Evolutionary conservation across 2,329 filamentous ascomycete species (phyloP), one percentile per base, ranked within the genome.

Genomic region (Monosporascus sp.): DNA sequence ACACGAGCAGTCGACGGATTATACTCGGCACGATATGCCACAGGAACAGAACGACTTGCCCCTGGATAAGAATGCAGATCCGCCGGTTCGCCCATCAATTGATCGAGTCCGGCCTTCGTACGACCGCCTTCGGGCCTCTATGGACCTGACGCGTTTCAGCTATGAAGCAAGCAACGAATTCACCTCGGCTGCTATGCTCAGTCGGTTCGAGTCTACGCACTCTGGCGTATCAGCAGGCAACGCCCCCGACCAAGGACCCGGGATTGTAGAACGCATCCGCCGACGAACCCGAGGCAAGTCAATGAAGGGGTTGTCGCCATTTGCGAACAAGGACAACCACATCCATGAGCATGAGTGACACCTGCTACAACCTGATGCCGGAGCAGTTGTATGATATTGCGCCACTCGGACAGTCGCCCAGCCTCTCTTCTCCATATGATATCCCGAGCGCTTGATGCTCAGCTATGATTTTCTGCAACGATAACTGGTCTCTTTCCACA

Each of bases 161-260:
- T 96, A 90, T 67, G 93, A 97, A 72, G 85, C 84, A 38, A 94
- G 87, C 69, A 88, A 85, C 63, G 94, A 97, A 64, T 96, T 97
- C 66, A 96, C 93, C 0, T 92, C 89, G 27, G 92, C 92, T 15
- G 90, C 90, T 38, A 85, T 93, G 67, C 74, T 99, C 60, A 87
- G 86, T 48, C 82, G 91, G 57, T 83, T 96, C 60, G 94, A 97
- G 74, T 92, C 88, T 24, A 83, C 78, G 49, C 81, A 83, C 51
- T 85, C 79, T 54, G 68, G 55, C 22, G 50, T 48, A 5, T 17
- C 54, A 14, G 27, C 46, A 24, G 49, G 31, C 2, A 31, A 37
- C 37, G 7, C 25, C 11, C n/a, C 47, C 14, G 36, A 54, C 14
- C 49, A 64, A 48, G 61, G 54, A 18, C 58, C 53, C 37, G 65